Evolutionary conservation across 352 stramenopile species (phyloP), one percentile per base, ranked within the genome.

Genomic region (Phytophthora tentaculata): DNA sequence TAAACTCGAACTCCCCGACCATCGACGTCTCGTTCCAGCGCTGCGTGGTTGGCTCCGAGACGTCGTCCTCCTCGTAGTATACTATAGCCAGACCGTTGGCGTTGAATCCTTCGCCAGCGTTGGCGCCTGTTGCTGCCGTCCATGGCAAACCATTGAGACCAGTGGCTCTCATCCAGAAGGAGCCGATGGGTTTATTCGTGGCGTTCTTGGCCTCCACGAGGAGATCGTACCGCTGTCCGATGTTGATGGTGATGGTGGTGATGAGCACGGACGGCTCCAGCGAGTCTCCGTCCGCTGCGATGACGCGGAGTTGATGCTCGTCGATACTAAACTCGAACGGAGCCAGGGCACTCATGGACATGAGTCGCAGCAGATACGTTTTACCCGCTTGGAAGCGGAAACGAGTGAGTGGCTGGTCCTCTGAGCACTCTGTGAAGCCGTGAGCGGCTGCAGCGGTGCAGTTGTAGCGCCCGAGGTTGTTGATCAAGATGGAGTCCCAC

Each of bases 281-380:
- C 1, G 56, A 50, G 35, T 76, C 62, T 0, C 47, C 45, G 23
- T 80, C 69, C 6, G 56, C 66, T 19, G 59, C 70, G 5, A 80
- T 63, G 24, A 80, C 59, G 3, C 44, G 62, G 24, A 80, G 63
- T 26, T 62, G 37, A 53, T 80, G 73, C 5, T 35, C 63, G 24
- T 80, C 73, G 39, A 80, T 74, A 51, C 69, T 77, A 23, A 77
- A 61, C 19, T 69, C 51, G 48, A 77, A 80, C 5, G 63, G 58
- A 1, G 69, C 73, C 14, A 77, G 53, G 1, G 65, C 69, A 20
- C 35, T 59, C 26, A 56, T 67, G 49, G 45, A 54, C 29, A 80
- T 80, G n/a, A 77, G 5, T 1, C 73, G 48, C 2, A 80, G 47
- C 2, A 59, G 63, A 55, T 79, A 79, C 28, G 13, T 71, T 20